Conservation (phyloP, 2,329 filamentous ascomycete species). For the Cladophialophora bantiana region DNA sequence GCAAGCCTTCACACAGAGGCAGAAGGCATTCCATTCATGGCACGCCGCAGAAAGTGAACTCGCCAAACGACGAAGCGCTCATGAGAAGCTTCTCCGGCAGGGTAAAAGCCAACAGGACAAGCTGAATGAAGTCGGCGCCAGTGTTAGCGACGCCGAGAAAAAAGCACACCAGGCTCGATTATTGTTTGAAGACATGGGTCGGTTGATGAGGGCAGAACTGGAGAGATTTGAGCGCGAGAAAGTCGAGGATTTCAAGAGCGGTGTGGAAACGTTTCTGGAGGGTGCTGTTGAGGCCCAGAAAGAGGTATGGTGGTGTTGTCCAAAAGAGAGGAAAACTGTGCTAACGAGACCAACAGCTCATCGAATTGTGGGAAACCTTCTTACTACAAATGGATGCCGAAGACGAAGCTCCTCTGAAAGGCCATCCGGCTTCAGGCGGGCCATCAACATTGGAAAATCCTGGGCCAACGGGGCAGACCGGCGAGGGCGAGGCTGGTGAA, state of each 20-base stretch:
- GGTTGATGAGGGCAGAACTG: conserved; percentile 86
- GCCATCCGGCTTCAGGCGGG: conserved; percentile 18
- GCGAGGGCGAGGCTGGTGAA: conserved; percentile 12
- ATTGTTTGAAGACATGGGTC: conserved; percentile 96
- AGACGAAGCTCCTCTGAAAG: conserved; percentile 61
- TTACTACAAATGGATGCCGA: conserved; percentile 94
- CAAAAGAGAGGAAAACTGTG: not conserved
- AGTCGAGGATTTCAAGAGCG: conserved; percentile 98
- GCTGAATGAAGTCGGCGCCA: conserved; percentile 87
- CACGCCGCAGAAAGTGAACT: conserved; percentile 88
- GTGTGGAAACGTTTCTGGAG: conserved; percentile 96
- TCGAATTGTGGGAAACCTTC: conserved; percentile 98
- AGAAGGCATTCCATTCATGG: conserved; percentile 96
- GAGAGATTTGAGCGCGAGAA: conserved; percentile 96
- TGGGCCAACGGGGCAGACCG: conserved; percentile 7
- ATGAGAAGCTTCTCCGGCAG: conserved; percentile 94
- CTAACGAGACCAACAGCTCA: conserved; percentile 66
- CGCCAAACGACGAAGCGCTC: conserved; percentile 83
- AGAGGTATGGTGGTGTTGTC: conserved; percentile 70
- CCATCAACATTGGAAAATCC: conserved; percentile 15
- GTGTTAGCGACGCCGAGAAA: conserved; percentile 93
- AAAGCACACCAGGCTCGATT: conserved; percentile 89
- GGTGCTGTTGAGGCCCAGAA: conserved; percentile 98
- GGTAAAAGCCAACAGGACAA: conserved; percentile 96
- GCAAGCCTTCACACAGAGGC: conserved; percentile 86